Evolutionary conservation across 2,329 filamentous ascomycete species (phyloP).

Genomic region (Ceratocystiopsis sp.): DNA sequence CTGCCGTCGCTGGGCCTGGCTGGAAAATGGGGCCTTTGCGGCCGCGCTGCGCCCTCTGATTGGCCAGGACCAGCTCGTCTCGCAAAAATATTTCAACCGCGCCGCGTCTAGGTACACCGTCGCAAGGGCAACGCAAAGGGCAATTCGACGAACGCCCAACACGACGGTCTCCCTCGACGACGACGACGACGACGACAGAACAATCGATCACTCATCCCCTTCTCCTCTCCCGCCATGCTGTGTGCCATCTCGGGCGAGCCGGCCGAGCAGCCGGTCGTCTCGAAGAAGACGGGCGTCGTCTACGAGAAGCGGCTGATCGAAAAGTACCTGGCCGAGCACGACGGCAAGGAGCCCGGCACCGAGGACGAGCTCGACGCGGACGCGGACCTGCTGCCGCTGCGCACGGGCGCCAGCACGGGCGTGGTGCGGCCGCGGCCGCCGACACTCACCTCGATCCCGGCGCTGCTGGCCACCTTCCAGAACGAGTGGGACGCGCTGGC

Average conservation of each 20-base stretch:
- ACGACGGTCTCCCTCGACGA: too few relatives aligned
- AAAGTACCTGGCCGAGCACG: slow-evolving; percentile 78
- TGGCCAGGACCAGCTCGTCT: slow-evolving; percentile 2
- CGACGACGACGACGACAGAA: too few relatives aligned
- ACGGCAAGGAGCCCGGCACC: slow-evolving; percentile 80
- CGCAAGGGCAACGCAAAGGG: not conserved
- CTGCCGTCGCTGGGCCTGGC: too few relatives aligned
- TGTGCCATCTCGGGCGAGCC: slow-evolving; percentile 69
- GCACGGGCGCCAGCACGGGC: slow-evolving; percentile 42
- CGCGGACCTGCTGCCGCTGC: slow-evolving; percentile 79
- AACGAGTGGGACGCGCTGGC: slow-evolving; percentile 96
- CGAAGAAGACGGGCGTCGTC: slow-evolving; percentile 73
- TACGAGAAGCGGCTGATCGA: slow-evolving; percentile 94
- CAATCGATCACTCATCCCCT: too few relatives aligned
- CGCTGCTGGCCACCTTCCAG: slow-evolving; percentile 84
- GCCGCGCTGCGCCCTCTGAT: slow-evolving; percentile 3
- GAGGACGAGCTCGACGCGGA: slow-evolving; percentile 58
- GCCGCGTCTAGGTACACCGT: slow-evolving; percentile 1
- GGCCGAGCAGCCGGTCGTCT: slow-evolving; percentile 86
- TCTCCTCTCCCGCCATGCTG: slow-evolving; percentile 10
- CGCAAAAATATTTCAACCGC: slow-evolving; percentile 7
- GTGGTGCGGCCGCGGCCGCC: slow-evolving; percentile 80
- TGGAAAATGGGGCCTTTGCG: not conserved
- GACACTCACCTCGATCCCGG: slow-evolving; percentile 88
- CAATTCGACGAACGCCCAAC: too few relatives aligned